Evolutionary conservation across 805 yeast species (phyloP).

Genomic region (Spathaspora arborariae): DNA sequence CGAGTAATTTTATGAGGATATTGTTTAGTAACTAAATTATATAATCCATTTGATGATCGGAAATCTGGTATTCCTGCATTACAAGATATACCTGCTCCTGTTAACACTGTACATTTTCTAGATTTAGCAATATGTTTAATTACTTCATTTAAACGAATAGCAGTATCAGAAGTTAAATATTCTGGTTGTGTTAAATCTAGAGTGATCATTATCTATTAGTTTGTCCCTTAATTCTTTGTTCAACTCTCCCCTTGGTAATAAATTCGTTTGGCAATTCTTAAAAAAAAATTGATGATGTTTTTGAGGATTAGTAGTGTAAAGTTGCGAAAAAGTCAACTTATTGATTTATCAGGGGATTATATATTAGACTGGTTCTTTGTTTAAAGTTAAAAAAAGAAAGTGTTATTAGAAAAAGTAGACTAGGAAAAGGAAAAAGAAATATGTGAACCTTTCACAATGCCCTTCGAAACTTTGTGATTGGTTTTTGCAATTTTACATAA

Average conservation of each 20-base stretch:
- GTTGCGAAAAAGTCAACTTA: neutral
- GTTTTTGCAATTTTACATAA: too few relatives aligned
- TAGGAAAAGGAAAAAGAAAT: too few relatives aligned
- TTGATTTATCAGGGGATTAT: neutral
- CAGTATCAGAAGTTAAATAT: conserved; percentile 22
- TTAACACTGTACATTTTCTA: conserved; percentile 61
- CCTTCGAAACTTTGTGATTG: neutral
- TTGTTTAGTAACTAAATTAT: conserved; percentile 63
- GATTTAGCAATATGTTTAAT: conserved; percentile 46
- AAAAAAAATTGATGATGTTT: neutral
- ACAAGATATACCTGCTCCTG: conserved; percentile 97
- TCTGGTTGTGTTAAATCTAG: conserved; percentile 18
- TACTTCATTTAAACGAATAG: conserved; percentile 35
- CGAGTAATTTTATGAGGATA: conserved; percentile 61
- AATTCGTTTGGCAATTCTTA: neutral
- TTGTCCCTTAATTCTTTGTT: neutral
- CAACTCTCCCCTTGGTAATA: neutral
- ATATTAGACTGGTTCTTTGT: too few relatives aligned
- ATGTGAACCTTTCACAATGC: too few relatives aligned
- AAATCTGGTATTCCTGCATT: conserved; percentile 98
- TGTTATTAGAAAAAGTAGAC: too few relatives aligned
- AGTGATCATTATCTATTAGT: conserved; percentile 22
- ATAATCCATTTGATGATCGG: conserved; percentile 78
- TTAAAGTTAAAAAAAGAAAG: too few relatives aligned
- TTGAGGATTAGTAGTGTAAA: neutral